Evolutionary conservation across 2,329 filamentous ascomycete genomes (phyloP), one percentile per base, ranked within the genome.

Genomic region (Pleoardoris graminearum): DNA sequence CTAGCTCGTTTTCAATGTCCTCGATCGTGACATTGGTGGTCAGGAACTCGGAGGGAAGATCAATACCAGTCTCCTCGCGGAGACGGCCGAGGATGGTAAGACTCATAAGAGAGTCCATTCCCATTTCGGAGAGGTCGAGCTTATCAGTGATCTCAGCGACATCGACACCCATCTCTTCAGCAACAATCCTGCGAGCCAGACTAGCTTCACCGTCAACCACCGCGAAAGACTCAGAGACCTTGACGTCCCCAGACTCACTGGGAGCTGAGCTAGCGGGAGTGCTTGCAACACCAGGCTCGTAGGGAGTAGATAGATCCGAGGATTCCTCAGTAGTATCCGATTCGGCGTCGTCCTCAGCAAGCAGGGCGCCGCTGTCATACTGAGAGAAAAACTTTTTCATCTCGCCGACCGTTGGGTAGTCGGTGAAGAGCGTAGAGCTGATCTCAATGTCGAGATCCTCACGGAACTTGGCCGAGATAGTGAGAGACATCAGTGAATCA

Each of bases 81-180:
- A 81, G 76, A 54, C 77, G 74, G 50, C 79, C 75, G 7, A 80
- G 72, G 50, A 81, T 79, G 27, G 77, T 80, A 66, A 81, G 67
- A 58, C 76, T 78, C 78, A 81, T 80, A 39, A 81, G 66, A 16
- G 78, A 80, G 65, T 81, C 79, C 78, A 81, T 80, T 44, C 79
- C 79, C 64, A 81, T 76, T 59, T 87, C 83, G 2, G 79, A 78
- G 1, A 87, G 80, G 46, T 89, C 86, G 25, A 85, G 82, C 33
- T 77, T 70, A 51, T 81, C 79, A 2, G 76, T 78, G 56, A 81
- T 77, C 60, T 81, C 79, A 14, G 75, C 72, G 10, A 87, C 76
- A 21, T 86, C 82, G n/a, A 89, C 83, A 51, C 85, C 85, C 81
- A 89, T 88, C 70, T 80, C 79, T 49, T 79, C 74, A 12, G 78